These are phyloP conservation scores for Scheffersomyces insectosa DNA, from an alignment of 1,139 yeast genomes.

Conservation along the genomic window DNA sequence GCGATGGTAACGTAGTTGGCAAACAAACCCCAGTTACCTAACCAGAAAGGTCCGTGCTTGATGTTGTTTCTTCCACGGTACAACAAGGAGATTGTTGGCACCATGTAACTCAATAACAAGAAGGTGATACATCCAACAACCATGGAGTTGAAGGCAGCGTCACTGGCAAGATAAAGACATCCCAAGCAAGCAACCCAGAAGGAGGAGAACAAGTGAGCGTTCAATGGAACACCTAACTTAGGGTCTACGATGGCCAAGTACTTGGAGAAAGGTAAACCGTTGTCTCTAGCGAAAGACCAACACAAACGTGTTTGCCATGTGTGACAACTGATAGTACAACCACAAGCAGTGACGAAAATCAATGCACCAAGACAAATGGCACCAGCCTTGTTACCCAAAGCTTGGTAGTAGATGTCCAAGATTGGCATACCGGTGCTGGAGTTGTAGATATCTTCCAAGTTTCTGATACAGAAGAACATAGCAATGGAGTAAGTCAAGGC, in stretches of 20 bases:
- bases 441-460: slow-evolving; percentile 46
- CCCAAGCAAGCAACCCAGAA: slow-evolving; percentile 42
- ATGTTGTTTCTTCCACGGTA: slow-evolving; percentile 59
- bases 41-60: slow-evolving; percentile 64
- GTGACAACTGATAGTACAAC: slow-evolving; percentile 70
- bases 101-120: slow-evolving; percentile 41
- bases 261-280: slow-evolving; percentile 46
- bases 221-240: slow-evolving; percentile 43
- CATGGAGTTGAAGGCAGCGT: slow-evolving; percentile 48
- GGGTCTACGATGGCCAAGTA: slow-evolving; percentile 44
- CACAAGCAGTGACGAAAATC: slow-evolving; percentile 61
- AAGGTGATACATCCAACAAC: slow-evolving; percentile 48
- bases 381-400: slow-evolving; percentile 53
- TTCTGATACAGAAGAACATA: slow-evolving; percentile 60
- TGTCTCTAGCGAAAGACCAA: slow-evolving; percentile 78
- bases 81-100: slow-evolving; percentile 52
- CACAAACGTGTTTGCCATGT: slow-evolving; percentile 77
- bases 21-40: slow-evolving; percentile 58
- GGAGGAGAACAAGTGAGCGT: slow-evolving; percentile 45
- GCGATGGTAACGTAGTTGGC: slow-evolving; percentile 54
- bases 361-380: slow-evolving; percentile 61
- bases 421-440: slow-evolving; percentile 63
- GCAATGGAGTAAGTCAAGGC: slow-evolving; percentile 60
- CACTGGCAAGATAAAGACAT: slow-evolving; percentile 40
- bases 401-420: slow-evolving; percentile 61